These are phyloP conservation scores for Pyrrhoderma noxium DNA, from an alignment of 1,284 basidiomycete genomes.

Conservation along the genomic window DNA sequence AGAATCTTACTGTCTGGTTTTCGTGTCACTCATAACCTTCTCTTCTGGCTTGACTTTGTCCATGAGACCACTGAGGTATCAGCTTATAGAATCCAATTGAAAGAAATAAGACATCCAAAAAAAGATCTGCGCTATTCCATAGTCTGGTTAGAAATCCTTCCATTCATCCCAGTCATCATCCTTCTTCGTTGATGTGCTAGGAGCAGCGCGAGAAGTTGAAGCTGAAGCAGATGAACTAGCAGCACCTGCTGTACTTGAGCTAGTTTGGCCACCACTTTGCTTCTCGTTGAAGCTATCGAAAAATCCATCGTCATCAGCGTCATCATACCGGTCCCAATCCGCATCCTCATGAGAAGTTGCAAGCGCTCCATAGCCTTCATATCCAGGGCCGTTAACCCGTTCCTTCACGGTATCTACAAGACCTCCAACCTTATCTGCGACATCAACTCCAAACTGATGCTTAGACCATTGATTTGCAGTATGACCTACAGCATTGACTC, in stretches of 20 bases:
- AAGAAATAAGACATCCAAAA: too few species aligned
- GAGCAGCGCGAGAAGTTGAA: not conserved
- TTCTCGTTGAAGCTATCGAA: constrained; percentile 13
- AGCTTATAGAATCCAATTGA: too few species aligned
- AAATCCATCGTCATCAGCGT: constrained; percentile 16
- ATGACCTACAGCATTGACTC: constrained; percentile 48
- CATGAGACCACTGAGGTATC: too few species aligned
- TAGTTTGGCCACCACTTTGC: not conserved
- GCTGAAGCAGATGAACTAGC: not conserved
- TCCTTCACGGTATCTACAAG: constrained; percentile 16
- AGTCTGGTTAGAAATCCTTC: constrained; percentile 10
- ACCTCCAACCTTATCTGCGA: constrained; percentile 60
- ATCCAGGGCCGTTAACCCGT: constrained; percentile 5
- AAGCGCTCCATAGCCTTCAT: constrained; percentile 18
- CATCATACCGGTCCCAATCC: constrained; percentile 16
- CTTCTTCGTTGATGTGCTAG: constrained; percentile 10
- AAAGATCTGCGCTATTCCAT: too few species aligned
- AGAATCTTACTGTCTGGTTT: too few species aligned
- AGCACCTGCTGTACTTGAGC: not conserved
- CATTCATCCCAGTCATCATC: constrained; percentile 18
- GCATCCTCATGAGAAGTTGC: constrained; percentile 13
- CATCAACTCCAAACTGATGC: constrained; percentile 70
- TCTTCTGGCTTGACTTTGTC: too few species aligned
- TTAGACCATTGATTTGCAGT: constrained; percentile 69
- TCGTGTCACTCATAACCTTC: too few species aligned